Base-by-base conservation (phyloP, 495 filamentous ascomycete genomes). In the Aspergillus affinis region DNA sequence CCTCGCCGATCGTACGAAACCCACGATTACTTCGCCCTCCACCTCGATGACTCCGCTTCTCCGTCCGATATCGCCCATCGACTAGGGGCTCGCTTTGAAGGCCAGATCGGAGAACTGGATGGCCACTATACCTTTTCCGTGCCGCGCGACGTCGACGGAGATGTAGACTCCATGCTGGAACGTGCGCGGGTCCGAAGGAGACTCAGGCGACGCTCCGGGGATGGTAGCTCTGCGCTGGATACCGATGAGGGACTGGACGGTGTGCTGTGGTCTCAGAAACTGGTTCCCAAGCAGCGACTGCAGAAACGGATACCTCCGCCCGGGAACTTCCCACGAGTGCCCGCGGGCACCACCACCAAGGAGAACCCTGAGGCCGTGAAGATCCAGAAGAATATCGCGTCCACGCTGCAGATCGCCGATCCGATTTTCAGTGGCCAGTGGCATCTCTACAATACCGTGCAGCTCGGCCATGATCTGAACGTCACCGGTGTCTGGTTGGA, bases 341-440 rank as follows among this genome's bases (percentile, higher is more conserved):
- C 30, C 10, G 57, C 27, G 36, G 44, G 53, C 15, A 50, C 21
- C 26, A 56, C 62, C 46, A 56, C 56, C 8, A 48, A 62, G 21
- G 75, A 78, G 26, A 75, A 83, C 51, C 57, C 75, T 59, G 74
- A 77, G 54, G 83, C 84, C 1, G 73, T 87, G 7, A 72, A 80
- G 45, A 71, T 76, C 54, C 88, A 89, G 65, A 75, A 78, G 26
- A 76, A 88, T 6, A 78, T 96, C 29, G 84, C 86, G 23, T 66
- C 78, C 18, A 74, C 79, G 0, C 79, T 98, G 20, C 80, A 76
- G 3, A 98, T 98, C 64, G 75, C 75, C 19, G 94, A 98, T 67
- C 94, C 94, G 19, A 94, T 96, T 29, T 98, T 97, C 74, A 74
- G 81, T 17, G 89, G 94, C 48, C 94, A 98, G 72, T 98, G 94